phyloP scores from a whole-genome alignment of 805 yeast species.

The Novakomyces olei region DNA sequence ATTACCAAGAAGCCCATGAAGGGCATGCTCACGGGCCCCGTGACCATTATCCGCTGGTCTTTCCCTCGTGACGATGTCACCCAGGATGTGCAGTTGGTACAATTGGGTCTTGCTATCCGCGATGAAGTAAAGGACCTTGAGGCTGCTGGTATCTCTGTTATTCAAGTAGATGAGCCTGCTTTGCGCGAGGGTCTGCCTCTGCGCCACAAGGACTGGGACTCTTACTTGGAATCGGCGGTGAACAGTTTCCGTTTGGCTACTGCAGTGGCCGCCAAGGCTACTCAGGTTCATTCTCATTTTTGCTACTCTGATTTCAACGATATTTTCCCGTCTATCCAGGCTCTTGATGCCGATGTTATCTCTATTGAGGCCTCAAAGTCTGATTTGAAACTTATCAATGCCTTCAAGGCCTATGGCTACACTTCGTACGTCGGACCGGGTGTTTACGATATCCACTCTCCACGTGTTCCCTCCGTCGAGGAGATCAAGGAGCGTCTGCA shows the following conservation, averaged over 20 bases:
- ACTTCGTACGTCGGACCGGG: constrained; percentile 99
- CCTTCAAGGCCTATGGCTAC: constrained; percentile 61
- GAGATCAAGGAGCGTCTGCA: constrained; percentile 86
- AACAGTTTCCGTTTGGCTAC: constrained; percentile 99
- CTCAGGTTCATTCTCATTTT: constrained; percentile 99
- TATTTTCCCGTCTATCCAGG: constrained; percentile 76
- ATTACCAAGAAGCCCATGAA: constrained; percentile 88
- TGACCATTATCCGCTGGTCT: constrained; percentile 98
- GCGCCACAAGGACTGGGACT: constrained; percentile 87
- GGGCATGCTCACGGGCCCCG: constrained; percentile 99
- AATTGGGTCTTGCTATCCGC: constrained; percentile 91
- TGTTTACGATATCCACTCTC: constrained; percentile 96
- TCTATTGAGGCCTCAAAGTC: constrained; percentile 98
- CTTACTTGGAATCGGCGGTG: constrained; percentile 96
- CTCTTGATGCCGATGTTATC: constrained; percentile 97
- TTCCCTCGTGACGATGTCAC: constrained; percentile 99
- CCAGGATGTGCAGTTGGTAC: constrained; percentile 82
- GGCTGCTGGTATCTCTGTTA: constrained; percentile 92
- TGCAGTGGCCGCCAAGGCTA: constrained; percentile 82
- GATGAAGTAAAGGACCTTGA: constrained; percentile 97
- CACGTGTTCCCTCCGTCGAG: constrained; percentile 95
- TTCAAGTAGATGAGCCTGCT: constrained; percentile 99
- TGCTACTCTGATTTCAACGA: constrained; percentile 99
- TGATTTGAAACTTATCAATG: constrained; percentile 94
- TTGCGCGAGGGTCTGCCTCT: constrained; percentile 99